Percentiles rank a stretch among this genome's conserved stretches.
Conservation (phyloP, 2,329 filamentous ascomycete species). For the Drechslerella stenobrocha region DNA sequence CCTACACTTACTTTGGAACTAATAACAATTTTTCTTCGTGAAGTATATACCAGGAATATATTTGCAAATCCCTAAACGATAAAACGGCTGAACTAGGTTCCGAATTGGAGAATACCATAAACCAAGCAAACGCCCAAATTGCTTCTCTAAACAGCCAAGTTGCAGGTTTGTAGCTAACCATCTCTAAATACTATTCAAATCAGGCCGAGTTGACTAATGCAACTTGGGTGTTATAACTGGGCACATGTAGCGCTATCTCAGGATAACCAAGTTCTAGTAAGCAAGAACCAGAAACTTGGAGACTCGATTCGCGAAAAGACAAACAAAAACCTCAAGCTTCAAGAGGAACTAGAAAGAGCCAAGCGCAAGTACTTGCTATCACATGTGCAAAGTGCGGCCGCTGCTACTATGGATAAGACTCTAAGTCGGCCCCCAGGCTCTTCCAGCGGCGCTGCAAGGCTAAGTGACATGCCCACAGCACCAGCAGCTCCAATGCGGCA, state of each 20-base stretch:
- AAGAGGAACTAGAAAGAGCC: slow-evolving; percentile 67
- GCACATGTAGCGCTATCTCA: slow-evolving; percentile 60
- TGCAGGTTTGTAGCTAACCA: slow-evolving; percentile 65
- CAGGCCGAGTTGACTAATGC: too few relatives aligned
- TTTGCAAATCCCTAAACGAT: slow-evolving; percentile 71
- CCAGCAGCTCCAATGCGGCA: not conserved
- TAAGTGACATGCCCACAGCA: not conserved
- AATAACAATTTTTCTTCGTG: slow-evolving; percentile 48
- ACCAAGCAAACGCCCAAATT: slow-evolving; percentile 75
- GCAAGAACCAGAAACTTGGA: slow-evolving; percentile 72
- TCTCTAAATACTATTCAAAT: too few relatives aligned
- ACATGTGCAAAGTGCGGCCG: slow-evolving; percentile 63
- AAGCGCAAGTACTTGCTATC: slow-evolving; percentile 63
- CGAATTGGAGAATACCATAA: slow-evolving; percentile 72
- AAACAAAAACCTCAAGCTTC: slow-evolving; percentile 69
- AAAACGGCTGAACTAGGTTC: slow-evolving; percentile 69
- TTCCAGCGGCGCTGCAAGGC: slow-evolving; percentile 10
- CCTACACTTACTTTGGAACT: not conserved
- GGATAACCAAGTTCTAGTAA: slow-evolving; percentile 67
- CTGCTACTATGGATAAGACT: slow-evolving; percentile 58
- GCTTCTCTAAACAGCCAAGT: too few relatives aligned
- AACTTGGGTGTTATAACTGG: not conserved
- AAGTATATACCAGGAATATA: slow-evolving; percentile 75
- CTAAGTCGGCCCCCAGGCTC: slow-evolving; percentile 6
- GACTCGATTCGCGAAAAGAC: slow-evolving; percentile 71